phyloP scores from a whole-genome alignment of 148 eudicot species.

The Rhododendron henanense region DNA sequence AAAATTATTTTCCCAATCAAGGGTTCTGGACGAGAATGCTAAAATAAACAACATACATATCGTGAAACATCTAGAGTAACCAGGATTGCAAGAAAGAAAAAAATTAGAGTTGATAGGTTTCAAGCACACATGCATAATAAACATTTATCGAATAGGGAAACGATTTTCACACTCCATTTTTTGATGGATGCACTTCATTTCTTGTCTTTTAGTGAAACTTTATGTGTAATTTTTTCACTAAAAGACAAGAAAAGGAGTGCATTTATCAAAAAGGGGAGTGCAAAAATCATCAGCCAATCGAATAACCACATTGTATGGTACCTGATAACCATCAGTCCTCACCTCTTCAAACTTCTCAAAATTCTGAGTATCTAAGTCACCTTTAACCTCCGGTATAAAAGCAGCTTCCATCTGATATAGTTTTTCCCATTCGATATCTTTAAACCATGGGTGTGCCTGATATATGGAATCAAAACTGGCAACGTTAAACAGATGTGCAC shows the following conservation, averaged over 20 bases:
- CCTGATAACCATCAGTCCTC: not conserved
- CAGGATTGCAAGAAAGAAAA: not conserved
- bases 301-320: not conserved
- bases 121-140: not conserved
- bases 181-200: too few relatives aligned
- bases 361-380: constrained; percentile 37
- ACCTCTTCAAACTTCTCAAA: constrained; percentile 47
- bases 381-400: constrained; percentile 40
- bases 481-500: not conserved
- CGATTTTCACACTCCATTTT: too few relatives aligned
- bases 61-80: not conserved
- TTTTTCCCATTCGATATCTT: constrained; percentile 30
- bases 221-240: too few relatives aligned
- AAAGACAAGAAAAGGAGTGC: too few relatives aligned
- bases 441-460: constrained; percentile 40
- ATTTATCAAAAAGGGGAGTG: too few relatives aligned
- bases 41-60: not conserved
- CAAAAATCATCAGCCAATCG: too few relatives aligned
- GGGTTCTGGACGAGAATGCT: not conserved
- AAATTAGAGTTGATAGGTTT: not conserved
- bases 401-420: constrained; percentile 41
- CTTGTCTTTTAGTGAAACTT: too few relatives aligned
- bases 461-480: not conserved
- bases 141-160: not conserved
- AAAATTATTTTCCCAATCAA: not conserved